phyloP scores from a whole-genome alignment of 2,329 filamentous ascomycete genomes.

The Aspergillus ochraceus region DNA sequence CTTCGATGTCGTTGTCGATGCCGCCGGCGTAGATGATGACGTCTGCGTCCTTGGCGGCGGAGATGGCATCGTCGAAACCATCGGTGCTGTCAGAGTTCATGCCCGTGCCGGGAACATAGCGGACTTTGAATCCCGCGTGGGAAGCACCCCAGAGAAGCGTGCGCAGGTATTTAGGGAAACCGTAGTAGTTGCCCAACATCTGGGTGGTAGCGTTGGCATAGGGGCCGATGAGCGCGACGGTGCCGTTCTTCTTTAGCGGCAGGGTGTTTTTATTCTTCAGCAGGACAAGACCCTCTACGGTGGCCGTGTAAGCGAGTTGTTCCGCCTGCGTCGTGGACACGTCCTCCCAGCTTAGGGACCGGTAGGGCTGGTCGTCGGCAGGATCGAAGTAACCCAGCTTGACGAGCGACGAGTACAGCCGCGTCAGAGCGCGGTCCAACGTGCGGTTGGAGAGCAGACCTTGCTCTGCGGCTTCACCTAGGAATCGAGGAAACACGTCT shows the following conservation, averaged over 20 bases:
- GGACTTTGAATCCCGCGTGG: constrained; percentile 45
- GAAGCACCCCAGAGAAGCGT: constrained; percentile 45
- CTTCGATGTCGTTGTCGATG: constrained; percentile 34
- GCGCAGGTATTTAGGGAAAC: constrained; percentile 39
- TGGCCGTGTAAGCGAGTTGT: constrained; percentile 53
- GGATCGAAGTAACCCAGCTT: constrained; percentile 52
- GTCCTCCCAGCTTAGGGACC: constrained; percentile 52
- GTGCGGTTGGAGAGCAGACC: constrained; percentile 43
- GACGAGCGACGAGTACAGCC: constrained; percentile 49
- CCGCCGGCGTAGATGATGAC: constrained; percentile 34
- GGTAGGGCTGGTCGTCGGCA: constrained; percentile 42
- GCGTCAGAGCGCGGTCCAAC: constrained; percentile 44
- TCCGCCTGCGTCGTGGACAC: constrained; percentile 56
- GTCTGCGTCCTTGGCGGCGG: constrained; percentile 29
- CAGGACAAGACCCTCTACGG: constrained; percentile 45
- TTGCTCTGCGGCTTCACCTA: constrained; percentile 41
- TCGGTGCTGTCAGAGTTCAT: constrained; percentile 22
- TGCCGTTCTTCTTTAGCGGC: constrained; percentile 38
- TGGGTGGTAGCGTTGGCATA: constrained; percentile 57
- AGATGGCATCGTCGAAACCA: constrained; percentile 26
- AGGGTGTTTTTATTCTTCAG: constrained; percentile 52
- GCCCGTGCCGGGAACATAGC: constrained; percentile 36
- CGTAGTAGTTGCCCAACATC: constrained; percentile 60
- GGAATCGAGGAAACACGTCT: constrained; percentile 39
- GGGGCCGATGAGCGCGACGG: constrained; percentile 54